Evolutionary conservation across 1,284 basidiomycete genomes (phyloP).

Genomic region (Phellinidium pouzarii): DNA sequence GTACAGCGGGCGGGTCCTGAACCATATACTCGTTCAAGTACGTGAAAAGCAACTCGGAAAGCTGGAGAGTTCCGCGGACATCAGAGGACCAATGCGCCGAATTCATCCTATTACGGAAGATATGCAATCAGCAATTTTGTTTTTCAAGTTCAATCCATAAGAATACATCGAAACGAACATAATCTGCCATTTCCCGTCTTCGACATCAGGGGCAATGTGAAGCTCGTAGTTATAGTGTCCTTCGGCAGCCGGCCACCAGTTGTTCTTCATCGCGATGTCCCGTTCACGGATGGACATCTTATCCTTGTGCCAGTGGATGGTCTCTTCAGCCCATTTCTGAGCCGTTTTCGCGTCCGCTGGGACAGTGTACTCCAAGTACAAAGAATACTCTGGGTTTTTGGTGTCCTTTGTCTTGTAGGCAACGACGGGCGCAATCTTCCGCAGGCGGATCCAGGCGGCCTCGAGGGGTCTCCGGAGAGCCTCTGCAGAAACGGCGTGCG

Average conservation of each 20-base stretch:
- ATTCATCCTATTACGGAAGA: neutral
- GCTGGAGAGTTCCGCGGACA: neutral
- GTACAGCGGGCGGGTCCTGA: neutral
- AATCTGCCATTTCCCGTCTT: conserved; percentile 1
- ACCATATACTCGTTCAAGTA: conserved; percentile 1
- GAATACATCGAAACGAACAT: neutral
- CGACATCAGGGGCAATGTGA: neutral
- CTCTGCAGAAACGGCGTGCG: neutral
- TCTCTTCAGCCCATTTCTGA: neutral
- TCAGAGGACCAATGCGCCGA: conserved; percentile 1
- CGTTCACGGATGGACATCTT: neutral
- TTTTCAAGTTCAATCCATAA: neutral
- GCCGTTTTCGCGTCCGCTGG: neutral
- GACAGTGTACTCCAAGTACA: conserved; percentile 3
- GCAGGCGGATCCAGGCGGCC: conserved; percentile 1
- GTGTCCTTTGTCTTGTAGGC: neutral
- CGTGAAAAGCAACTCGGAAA: neutral
- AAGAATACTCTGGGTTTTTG: neutral
- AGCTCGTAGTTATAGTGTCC: conserved; percentile 1
- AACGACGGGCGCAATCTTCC: neutral
- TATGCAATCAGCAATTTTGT: neutral
- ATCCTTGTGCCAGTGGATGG: neutral
- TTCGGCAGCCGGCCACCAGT: neutral
- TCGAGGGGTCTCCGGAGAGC: neutral
- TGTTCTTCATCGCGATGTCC: neutral